These are phyloP conservation scores for Candida taoyuanica DNA, from an alignment of 805 yeast species.

Conservation along the genomic window DNA sequence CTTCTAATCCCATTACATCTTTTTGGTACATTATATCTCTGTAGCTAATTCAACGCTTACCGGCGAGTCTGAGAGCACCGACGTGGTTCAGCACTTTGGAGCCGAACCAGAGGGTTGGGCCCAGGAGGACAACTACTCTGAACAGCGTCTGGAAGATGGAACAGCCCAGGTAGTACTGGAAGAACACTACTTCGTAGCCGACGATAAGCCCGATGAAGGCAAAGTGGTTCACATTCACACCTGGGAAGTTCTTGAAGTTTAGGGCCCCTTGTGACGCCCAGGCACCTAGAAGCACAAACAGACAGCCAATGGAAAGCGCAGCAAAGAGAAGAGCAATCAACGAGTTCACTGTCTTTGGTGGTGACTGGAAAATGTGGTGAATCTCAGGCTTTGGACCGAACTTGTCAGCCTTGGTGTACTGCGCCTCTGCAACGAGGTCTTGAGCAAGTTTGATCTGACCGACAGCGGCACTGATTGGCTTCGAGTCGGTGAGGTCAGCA, in stretches of 20 bases:
- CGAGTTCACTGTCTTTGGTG: constrained; percentile 22
- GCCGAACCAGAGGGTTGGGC: constrained; percentile 28
- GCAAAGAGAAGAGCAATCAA: constrained; percentile 20
- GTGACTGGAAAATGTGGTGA: constrained; percentile 23
- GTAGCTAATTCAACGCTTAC: constrained; percentile 20
- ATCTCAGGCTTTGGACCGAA: constrained; percentile 25
- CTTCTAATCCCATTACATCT: constrained; percentile 11
- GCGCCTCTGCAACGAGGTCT: constrained; percentile 13
- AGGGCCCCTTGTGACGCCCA: constrained; percentile 21
- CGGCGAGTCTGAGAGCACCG: constrained; percentile 26
- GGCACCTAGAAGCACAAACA: constrained; percentile 14
- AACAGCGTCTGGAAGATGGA: constrained; percentile 23
- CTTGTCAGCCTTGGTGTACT: constrained; percentile 16
- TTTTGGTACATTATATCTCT: neutral
- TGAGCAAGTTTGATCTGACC: constrained; percentile 22
- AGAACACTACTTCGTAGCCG: constrained; percentile 24
- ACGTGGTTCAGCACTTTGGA: constrained; percentile 25
- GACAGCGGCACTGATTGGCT: constrained; percentile 13
- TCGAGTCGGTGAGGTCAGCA: constrained; percentile 11
- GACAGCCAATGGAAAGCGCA: constrained; percentile 10
- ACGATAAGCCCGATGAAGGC: constrained; percentile 19
- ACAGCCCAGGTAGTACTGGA: constrained; percentile 25
- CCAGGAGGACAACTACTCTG: constrained; percentile 17
- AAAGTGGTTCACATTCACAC: constrained; percentile 10
- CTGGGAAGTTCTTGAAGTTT: constrained; percentile 23